A percentile compares a stretch with the other conserved stretches of the same genome.
phyloP scores from a whole-genome alignment of 345 rosid species.

The Eutrema yunnanense region DNA sequence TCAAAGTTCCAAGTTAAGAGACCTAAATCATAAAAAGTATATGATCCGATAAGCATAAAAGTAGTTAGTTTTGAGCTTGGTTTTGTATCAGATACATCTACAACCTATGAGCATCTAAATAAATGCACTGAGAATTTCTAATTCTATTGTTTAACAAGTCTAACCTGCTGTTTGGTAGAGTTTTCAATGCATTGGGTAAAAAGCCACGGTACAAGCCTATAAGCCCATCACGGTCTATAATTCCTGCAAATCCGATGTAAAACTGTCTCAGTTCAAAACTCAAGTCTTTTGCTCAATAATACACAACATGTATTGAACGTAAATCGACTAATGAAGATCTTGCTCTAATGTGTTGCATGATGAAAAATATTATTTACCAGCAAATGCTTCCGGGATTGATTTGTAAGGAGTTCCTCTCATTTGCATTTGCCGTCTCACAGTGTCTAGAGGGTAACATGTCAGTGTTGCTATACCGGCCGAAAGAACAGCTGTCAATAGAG shows the following conservation, averaged over 20 bases:
- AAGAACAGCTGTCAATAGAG: conserved; percentile 72
- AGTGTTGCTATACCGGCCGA: conserved; percentile 86
- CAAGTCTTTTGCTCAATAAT: neutral
- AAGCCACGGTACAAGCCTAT: conserved; percentile 88
- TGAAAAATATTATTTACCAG: conserved; percentile 38
- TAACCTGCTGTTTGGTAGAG: conserved; percentile 92
- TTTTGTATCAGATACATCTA: neutral
- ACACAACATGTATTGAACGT: neutral
- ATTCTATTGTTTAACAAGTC: neutral
- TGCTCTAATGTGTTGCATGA: neutral
- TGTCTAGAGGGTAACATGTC: conserved; percentile 94
- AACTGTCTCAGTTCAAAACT: neutral
- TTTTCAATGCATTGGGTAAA: conserved; percentile 86
- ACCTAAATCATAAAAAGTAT: neutral
- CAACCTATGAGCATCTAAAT: neutral
- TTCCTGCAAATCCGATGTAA: conserved; percentile 40
- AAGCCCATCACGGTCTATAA: conserved; percentile 62
- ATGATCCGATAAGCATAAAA: neutral
- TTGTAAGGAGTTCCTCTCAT: conserved; percentile 86
- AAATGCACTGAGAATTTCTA: neutral
- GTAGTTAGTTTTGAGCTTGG: neutral
- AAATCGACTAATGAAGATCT: neutral
- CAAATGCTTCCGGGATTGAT: conserved; percentile 76
- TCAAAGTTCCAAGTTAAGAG: neutral
- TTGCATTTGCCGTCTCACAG: conserved; percentile 98